These are phyloP conservation scores for Amanita rubescens DNA, from an alignment of 768 basidiomycete species.

Conservation along the genomic window DNA sequence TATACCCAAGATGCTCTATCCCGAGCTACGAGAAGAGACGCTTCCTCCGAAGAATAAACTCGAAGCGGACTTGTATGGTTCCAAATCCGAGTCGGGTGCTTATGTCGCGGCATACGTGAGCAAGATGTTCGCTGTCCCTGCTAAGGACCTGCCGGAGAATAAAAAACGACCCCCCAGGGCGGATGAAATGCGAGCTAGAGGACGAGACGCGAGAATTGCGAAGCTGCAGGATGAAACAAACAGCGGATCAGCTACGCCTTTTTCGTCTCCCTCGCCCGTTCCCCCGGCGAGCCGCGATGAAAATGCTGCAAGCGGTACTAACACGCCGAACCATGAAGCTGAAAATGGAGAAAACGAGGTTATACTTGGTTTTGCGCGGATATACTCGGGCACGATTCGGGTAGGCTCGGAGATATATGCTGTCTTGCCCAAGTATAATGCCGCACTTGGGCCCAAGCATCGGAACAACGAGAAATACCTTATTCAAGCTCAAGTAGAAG, in stretches of 20 bases:
- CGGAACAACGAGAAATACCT: slow-evolving; percentile 63
- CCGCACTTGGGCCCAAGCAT: slow-evolving; percentile 52
- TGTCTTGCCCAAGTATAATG: slow-evolving; percentile 83
- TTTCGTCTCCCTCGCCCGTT: neutral
- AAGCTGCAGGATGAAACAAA: slow-evolving; percentile 17
- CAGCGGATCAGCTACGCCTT: neutral
- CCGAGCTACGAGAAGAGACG: slow-evolving; percentile 56
- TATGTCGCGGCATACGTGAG: slow-evolving; percentile 83
- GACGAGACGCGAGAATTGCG: slow-evolving; percentile 43
- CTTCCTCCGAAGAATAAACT: slow-evolving; percentile 66
- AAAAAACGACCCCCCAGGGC: slow-evolving; percentile 71
- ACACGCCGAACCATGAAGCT: slow-evolving; percentile 16
- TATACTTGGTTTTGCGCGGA: slow-evolving; percentile 85
- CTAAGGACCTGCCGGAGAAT: slow-evolving; percentile 77
- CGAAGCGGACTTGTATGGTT: slow-evolving; percentile 77
- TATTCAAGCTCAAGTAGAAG: slow-evolving; percentile 52
- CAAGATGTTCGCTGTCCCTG: slow-evolving; percentile 96
- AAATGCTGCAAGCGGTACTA: slow-evolving; percentile 9
- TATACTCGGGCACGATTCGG: slow-evolving; percentile 84
- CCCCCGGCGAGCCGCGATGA: slow-evolving; percentile 10
- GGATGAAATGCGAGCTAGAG: slow-evolving; percentile 72
- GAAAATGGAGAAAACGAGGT: slow-evolving; percentile 43
- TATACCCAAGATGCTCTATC: slow-evolving; percentile 89
- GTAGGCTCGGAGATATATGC: slow-evolving; percentile 59
- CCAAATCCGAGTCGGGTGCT: slow-evolving; percentile 49